Base-by-base conservation (phyloP, 2,329 filamentous ascomycete genomes). In the Orbilia ellipsospora region DNA sequence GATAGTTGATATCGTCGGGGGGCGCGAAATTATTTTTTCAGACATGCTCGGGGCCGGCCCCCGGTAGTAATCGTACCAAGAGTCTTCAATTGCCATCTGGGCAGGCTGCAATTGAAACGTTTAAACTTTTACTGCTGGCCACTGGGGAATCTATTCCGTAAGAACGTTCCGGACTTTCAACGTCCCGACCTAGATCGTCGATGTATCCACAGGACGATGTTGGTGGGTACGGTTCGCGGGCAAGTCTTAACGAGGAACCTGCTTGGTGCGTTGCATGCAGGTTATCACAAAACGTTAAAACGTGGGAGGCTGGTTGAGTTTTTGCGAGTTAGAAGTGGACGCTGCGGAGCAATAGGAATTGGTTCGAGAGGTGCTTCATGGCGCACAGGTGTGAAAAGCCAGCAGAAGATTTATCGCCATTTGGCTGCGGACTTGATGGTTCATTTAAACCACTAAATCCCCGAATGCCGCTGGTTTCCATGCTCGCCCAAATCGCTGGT, bases 1-100 rank as follows among this genome's bases (percentile, higher is more conserved):
- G 64, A 42, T 55, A 16, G 61, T 18, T 4, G 45, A 61, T 40
- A 67, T 44, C 13, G 23, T 66, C 13, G 69, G 62, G 8, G 61
- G 6, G 10, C 52, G 59, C 16, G 57, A 13, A 42, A 13, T 23
- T 10, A 63, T 4, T 23, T 74, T 74, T 45, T 74, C 70, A 16
- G 63, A 20, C 42, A 74, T 56, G 42, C 10, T 68, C 50, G 61
- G 51, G 55, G 48, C 56, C 20, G 70, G 70, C 10, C 70, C 70
- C 63, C 64, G 63, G 63, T 74, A 74, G 54, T 74, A 74, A 28
- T 68, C 70, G 31, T 74, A 74, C 70, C 70, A 74, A 12, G 62
- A 68, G 20, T 74, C 70, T 64, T 74, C 70, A 23, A 74, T 64
- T 6, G 63, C 63, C 70, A 74, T 74, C 54, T 60, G 36, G 40